Evolutionary conservation across 345 rosid species (phyloP).

Genomic region (Rhodomyrtus tomentosa): DNA sequence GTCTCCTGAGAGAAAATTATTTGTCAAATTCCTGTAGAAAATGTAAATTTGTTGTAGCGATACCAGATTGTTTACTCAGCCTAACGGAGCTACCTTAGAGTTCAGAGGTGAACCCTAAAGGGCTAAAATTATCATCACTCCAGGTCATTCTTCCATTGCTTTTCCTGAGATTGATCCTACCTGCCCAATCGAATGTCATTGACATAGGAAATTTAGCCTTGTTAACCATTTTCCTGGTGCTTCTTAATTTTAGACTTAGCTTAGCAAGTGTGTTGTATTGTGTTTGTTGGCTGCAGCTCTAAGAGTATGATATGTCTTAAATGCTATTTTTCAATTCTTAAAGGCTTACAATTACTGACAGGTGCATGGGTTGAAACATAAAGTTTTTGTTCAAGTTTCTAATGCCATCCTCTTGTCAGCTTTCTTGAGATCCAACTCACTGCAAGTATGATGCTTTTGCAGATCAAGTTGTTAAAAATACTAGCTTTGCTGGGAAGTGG

Average conservation of each 20-base stretch:
- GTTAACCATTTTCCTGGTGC: neutral
- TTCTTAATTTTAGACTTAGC: neutral
- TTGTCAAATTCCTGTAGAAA: neutral
- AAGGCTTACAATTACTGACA: neutral
- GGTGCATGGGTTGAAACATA: neutral
- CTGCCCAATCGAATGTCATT: neutral
- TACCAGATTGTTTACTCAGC: neutral
- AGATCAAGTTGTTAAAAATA: slow-evolving; percentile 92
- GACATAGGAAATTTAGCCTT: neutral
- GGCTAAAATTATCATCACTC: neutral
- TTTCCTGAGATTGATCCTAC: neutral
- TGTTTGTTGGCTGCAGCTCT: neutral
- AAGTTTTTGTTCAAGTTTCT: neutral
- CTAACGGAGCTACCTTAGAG: neutral
- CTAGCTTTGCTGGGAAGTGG: slow-evolving; percentile 90
- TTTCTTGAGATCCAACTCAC: neutral
- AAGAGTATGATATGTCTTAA: neutral
- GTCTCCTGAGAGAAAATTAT: neutral
- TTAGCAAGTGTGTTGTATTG: neutral
- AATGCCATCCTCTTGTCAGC: neutral
- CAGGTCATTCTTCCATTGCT: neutral
- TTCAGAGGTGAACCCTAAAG: neutral
- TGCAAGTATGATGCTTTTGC: slow-evolving; percentile 13
- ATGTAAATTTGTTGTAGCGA: neutral
- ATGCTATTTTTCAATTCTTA: neutral